Base-by-base conservation (phyloP, 1,284 basidiomycete species). In the Phylloboletellus chloephorus region DNA sequence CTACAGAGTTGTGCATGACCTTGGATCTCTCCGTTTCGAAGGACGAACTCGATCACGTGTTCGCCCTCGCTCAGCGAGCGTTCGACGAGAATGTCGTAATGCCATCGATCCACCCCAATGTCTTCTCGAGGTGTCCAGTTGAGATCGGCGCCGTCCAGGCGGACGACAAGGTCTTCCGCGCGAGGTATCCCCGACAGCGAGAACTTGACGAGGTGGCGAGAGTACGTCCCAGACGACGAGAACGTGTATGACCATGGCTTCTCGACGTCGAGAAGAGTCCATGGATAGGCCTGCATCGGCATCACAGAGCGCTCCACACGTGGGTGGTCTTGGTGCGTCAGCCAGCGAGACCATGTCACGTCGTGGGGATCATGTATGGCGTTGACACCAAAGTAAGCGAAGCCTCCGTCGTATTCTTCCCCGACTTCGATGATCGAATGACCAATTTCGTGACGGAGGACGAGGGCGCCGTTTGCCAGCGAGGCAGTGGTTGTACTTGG, bases 371-470 rank as follows among this genome's bases (percentile, higher is more conserved):
- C 58, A 29, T 72, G 65, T 19, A 69, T 73, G 3, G 85, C 73
- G 57, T 91, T 88, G 31, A 73, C 73, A 3, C 88, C 88, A 49
- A 74, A 85, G 60, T 91, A 91, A 3, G 69, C 80, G 47, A 65
- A 79, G 1, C 86, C 86, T 2, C 87, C 88, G 50, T 92, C 88
- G 54, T 92, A 91, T 65, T 91, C 88, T 63, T 91, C 88, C 6
- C 88, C 88, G 5, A 88, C 82, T 2, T 75, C 67, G 48, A 87
- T 83, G 41, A 87, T 76, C n/a, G 82, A 85, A 60, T 88, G 83
- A 0, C 88, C 88, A 2, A 92, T 76, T 61, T 91, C 88, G 54
- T 90, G 88, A 7, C 87, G 76, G 20, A 91, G 71, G 0, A 90
- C 83, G 5, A 88, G 70, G 7, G 84, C 76, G 0, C 88, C 87